Evolutionary conservation across 805 yeast species (phyloP), one percentile per base, ranked within the genome.

Genomic region (Metschnikowia santaceciliae): DNA sequence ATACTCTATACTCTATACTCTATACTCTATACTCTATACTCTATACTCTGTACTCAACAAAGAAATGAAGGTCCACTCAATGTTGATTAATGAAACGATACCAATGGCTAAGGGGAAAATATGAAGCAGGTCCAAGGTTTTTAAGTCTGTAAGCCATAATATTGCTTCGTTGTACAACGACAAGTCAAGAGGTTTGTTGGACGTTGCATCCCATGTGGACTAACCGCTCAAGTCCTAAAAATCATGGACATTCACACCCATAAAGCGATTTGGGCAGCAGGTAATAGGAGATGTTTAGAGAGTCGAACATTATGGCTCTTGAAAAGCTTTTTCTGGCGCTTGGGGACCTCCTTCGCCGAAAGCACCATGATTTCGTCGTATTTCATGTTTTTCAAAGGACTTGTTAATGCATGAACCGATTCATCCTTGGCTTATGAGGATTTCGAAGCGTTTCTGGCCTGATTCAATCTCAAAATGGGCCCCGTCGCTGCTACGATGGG

Each of bases 241-340:
- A 90, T 83, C 57, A 84, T 73, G 11, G 94, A 85, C 76, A 91
- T 74, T 2, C 85, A 74, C 1, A 90, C 76, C 96, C 97, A 91
- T 5, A 91, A 65, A 0, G 98, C 97, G 19, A 92, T 76, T 63
- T 91, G 98, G 15, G 88, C 80, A 0, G 83, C 69, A 1, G 97
- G 97, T 36, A 89, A 71, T 3, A 87, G 59, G 50, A 82, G 70
- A 60, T 87, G 83, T 65, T 90, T 91, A 90, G 95, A 91, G 51
- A 84, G 66, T 61, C 89, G 92, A 48, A 90, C 88, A 8, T 76
- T 72, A 60, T 85, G 75, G 48, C 79, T 76, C 54, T 78, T 79
- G 68, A 86, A 91, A n/a, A 91, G 71, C 46, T 65, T 65, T 58
- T 84, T 82, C 57, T 92, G 95, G 54, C 95, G 75, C 53, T 81